phyloP scores from a whole-genome alignment of 2,329 filamentous ascomycete species.

The Claviceps sp. region DNA sequence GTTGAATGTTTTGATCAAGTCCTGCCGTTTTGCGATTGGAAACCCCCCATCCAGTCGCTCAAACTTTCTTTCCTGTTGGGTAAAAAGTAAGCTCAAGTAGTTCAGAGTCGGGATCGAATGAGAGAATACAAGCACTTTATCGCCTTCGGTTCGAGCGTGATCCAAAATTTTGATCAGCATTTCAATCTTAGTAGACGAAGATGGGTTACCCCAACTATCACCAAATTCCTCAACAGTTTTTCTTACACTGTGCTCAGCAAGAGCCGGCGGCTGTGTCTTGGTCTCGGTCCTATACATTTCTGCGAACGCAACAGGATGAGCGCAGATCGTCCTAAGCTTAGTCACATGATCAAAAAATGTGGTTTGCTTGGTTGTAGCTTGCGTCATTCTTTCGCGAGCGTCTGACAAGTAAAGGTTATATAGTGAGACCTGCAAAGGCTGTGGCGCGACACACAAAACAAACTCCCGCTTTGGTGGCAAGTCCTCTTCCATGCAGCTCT shows the following conservation, averaged over 20 bases:
- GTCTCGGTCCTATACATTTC: no score
- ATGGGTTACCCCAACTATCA: no score
- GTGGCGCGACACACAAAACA: slow-evolving; percentile 61
- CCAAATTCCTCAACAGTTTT: no score
- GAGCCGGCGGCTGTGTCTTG: slow-evolving; percentile 1
- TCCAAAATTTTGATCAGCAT: slow-evolving; percentile 58
- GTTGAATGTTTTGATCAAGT: slow-evolving; percentile 58
- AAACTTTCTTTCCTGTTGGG: slow-evolving; percentile 31
- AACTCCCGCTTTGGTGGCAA: slow-evolving; percentile 72
- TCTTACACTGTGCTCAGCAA: no score
- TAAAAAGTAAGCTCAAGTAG: slow-evolving; percentile 46
- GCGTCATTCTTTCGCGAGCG: slow-evolving; percentile 1
- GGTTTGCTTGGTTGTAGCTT: slow-evolving; percentile 4
- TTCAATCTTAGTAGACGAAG: slow-evolving; percentile 52
- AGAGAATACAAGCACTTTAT: slow-evolving; percentile 74
- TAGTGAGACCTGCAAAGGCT: slow-evolving; percentile 45
- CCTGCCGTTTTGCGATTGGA: slow-evolving; percentile 42
- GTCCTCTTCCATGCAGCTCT: slow-evolving; percentile 46
- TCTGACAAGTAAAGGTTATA: slow-evolving; percentile 40
- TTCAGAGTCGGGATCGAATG: slow-evolving; percentile 57
- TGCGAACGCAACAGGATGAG: slow-evolving; percentile 36
- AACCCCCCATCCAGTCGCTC: slow-evolving; percentile 57
- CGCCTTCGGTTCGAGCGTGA: slow-evolving; percentile 43
- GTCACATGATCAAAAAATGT: slow-evolving; percentile 23
- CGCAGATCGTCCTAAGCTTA: slow-evolving; percentile 34